Percentiles rank a stretch among this genome's conserved stretches.
Conservation (phyloP, 2,329 filamentous ascomycete species). For the Epichloe festucae region DNA sequence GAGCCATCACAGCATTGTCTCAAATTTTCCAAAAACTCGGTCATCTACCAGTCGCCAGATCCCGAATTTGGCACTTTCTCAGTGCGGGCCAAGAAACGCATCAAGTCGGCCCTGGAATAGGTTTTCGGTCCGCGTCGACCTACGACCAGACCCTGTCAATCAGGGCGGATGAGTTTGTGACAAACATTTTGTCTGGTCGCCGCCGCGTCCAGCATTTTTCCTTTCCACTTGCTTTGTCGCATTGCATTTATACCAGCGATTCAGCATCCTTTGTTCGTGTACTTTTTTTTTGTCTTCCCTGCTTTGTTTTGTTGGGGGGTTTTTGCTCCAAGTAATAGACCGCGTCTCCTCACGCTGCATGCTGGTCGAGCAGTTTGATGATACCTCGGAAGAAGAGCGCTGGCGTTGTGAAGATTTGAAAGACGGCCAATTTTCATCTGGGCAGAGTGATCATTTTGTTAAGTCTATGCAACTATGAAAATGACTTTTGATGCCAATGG, state of each 20-base stretch:
- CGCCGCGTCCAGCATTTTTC: neutral
- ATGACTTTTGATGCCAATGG: neutral
- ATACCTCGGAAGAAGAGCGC: constrained; percentile 3
- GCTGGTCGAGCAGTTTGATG: constrained; percentile 12
- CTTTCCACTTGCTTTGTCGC: constrained; percentile 5
- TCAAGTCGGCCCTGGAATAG: constrained; percentile 9
- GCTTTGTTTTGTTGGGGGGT: neutral
- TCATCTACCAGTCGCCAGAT: neutral
- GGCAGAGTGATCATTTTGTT: neutral
- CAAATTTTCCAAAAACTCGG: neutral
- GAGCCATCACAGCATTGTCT: neutral
- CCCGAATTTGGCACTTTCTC: neutral
- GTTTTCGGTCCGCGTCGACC: constrained; percentile 7
- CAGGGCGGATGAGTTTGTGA: constrained; percentile 3
- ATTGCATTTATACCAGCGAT: constrained; percentile 7
- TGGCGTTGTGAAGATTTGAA: constrained; percentile 7
- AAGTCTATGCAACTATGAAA: neutral
- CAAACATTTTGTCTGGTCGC: neutral
- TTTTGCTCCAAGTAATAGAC: neutral
- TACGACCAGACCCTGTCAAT: neutral
- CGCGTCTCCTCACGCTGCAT: constrained; percentile 4
- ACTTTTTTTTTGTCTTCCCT: neutral
- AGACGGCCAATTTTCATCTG: neutral
- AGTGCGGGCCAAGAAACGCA: constrained; percentile 1
- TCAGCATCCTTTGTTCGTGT: constrained; percentile 7